A percentile compares a stretch with the other conserved stretches of the same genome.
Conservation (phyloP, 306 rosid genomes). For the Hippophae gyantsensis region DNA sequence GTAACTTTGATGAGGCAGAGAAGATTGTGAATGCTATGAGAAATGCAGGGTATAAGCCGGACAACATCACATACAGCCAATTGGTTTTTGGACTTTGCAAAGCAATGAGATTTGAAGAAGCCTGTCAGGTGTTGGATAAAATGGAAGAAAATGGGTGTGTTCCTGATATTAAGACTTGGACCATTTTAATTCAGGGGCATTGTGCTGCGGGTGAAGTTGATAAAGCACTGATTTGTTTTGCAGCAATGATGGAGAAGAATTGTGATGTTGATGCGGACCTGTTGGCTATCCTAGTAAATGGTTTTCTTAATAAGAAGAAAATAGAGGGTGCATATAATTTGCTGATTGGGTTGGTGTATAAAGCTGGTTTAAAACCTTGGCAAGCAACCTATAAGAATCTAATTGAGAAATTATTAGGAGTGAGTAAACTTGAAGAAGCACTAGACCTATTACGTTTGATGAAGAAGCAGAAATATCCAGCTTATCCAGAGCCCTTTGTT, state of each 20-base stretch:
- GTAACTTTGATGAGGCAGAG: slow-evolving; percentile 72
- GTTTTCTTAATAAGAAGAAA: slow-evolving; percentile 45
- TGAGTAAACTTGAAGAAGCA: slow-evolving; percentile 66
- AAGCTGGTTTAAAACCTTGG: slow-evolving; percentile 37
- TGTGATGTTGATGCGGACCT: slow-evolving; percentile 58
- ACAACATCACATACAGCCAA: slow-evolving; percentile 79
- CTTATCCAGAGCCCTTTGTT: slow-evolving; percentile 47
- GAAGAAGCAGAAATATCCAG: slow-evolving; percentile 59
- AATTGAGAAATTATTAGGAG: slow-evolving; percentile 44
- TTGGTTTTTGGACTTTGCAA: slow-evolving; percentile 75
- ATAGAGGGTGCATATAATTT: slow-evolving; percentile 53
- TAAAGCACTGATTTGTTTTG: slow-evolving; percentile 47
- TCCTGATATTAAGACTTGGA: slow-evolving; percentile 89
- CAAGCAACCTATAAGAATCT: slow-evolving; percentile 56
- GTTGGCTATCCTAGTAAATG: slow-evolving; percentile 47
- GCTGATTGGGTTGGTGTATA: slow-evolving; percentile 22
- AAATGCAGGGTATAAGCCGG: slow-evolving; percentile 70
- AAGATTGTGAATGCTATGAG: slow-evolving; percentile 41
- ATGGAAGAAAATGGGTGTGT: slow-evolving; percentile 68
- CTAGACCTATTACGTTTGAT: slow-evolving; percentile 55
- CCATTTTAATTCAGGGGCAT: slow-evolving; percentile 83
- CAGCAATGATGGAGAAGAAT: slow-evolving; percentile 57
- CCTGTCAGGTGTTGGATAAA: slow-evolving; percentile 55
- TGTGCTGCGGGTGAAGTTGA: slow-evolving; percentile 61
- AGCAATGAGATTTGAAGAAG: slow-evolving; percentile 59